These are phyloP conservation scores for Dipteronia dyeriana DNA, from an alignment of 345 rosid species.

Conservation along the genomic window DNA sequence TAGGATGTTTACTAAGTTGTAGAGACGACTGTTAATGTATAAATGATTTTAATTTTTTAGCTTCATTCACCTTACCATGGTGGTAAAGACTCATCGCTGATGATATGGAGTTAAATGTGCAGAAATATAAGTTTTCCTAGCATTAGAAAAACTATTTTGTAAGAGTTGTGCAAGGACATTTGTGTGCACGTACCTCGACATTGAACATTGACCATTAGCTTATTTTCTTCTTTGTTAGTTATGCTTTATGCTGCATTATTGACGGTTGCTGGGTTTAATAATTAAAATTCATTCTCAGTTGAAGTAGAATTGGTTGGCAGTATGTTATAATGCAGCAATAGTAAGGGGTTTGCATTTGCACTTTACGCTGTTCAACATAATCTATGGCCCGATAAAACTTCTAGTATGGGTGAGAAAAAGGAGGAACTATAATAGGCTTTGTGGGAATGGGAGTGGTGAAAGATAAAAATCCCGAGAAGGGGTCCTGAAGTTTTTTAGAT, in stretches of 20 bases:
- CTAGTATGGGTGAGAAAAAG: not conserved
- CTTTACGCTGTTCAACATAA: not conserved
- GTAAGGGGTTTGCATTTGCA: no score
- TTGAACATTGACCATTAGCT: not conserved
- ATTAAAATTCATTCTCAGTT: not conserved
- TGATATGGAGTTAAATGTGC: not conserved
- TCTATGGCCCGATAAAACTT: not conserved
- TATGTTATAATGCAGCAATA: not conserved
- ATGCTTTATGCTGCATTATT: not conserved
- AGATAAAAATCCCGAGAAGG: not conserved
- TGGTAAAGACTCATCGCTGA: not conserved
- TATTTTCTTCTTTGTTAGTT: not conserved
- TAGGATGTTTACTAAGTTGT: not conserved
- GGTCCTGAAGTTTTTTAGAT: not conserved
- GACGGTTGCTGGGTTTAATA: not conserved
- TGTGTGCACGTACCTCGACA: not conserved
- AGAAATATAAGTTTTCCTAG: not conserved
- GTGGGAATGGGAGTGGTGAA: not conserved
- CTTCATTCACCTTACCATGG: not conserved
- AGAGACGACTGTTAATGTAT: not conserved
- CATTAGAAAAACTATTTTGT: not conserved
- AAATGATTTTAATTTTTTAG: not conserved
- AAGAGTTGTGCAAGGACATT: not conserved
- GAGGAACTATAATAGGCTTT: not conserved
- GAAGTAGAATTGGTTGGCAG: not conserved